These are phyloP conservation scores for Exobasidium rhododendri DNA, from an alignment of 1,284 basidiomycete genomes.

Conservation along the genomic window DNA sequence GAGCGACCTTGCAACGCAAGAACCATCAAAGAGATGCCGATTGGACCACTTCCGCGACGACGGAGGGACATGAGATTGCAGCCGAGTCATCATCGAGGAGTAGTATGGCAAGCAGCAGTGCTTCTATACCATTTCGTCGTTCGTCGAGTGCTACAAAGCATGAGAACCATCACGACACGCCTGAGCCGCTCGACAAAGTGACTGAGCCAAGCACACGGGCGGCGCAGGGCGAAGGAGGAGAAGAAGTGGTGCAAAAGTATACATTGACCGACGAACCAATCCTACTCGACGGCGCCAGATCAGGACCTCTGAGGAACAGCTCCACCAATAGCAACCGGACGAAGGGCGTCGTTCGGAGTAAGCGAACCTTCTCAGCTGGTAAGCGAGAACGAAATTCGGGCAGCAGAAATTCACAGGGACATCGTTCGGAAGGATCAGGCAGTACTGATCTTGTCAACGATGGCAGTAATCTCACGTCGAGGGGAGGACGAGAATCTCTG, in stretches of 20 bases:
- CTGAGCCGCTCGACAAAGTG: too few relatives aligned
- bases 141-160: neutral
- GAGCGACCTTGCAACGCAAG: conserved; percentile 5
- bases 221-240: neutral
- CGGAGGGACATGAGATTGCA: neutral
- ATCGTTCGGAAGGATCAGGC: neutral
- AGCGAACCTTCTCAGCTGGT: neutral
- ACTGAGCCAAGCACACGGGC: neutral
- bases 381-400: neutral
- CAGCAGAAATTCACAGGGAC: neutral
- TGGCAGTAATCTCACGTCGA: neutral
- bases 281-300: neutral
- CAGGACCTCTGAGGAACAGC: neutral
- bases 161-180: neutral
- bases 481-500: neutral
- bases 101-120: neutral
- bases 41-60: too few relatives aligned
- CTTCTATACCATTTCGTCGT: neutral
- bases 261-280: neutral
- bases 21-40: neutral
- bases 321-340: neutral
- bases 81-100: neutral
- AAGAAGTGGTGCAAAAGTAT: neutral
- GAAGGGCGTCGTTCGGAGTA: neutral
- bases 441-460: neutral